Evolutionary conservation across 2,329 filamentous ascomycete species (phyloP), one percentile per base, ranked within the genome.

Genomic region (Lecanicillium sp.): DNA sequence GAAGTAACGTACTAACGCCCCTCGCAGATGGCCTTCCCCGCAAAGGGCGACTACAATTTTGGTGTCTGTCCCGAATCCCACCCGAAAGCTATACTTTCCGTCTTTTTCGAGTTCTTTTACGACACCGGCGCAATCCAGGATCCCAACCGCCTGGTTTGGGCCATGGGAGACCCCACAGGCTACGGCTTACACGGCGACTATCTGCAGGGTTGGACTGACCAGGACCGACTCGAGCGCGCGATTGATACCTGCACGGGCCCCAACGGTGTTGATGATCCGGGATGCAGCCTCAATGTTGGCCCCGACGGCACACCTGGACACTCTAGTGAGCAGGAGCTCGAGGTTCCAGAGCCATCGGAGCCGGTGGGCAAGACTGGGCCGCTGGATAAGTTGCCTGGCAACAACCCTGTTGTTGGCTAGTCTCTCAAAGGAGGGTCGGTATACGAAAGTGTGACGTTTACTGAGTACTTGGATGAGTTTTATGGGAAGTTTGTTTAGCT

Each of bases 81-180:
- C 50, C 68, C 68, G 5, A 55, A 62, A 5, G 58, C 60, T 4
- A 57, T 69, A 4, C 58, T 65, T 1, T 68, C 69, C 44, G 51
- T 69, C 8, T 64, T 65, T 52, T 61, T 65, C 52, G 65, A 69
- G 48, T 65, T 68, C 22, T 62, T 69, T 44, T 69, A 65, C 60
- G 59, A 67, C 39, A 64, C 61, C 8, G 49, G 45, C 9, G 42
- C 46, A 12, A 43, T 58, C 43, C 12, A 49, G 29, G 36, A 55
- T 40, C 53, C 49, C 40, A 54, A 55, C 40, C 48, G 49, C 29
- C 46, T 45, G 39, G 51, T 52, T 14, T 56, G 48, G 45, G 45
- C 53, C 39, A 44, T 40, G 40, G 54, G 54, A 36, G 54, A 57
- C 40, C 20, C 48, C 4, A 53, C 51, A 5, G 55, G 54, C 17